Base-by-base conservation (phyloP, 768 basidiomycete species). In the Mrakia gelida region DNA sequence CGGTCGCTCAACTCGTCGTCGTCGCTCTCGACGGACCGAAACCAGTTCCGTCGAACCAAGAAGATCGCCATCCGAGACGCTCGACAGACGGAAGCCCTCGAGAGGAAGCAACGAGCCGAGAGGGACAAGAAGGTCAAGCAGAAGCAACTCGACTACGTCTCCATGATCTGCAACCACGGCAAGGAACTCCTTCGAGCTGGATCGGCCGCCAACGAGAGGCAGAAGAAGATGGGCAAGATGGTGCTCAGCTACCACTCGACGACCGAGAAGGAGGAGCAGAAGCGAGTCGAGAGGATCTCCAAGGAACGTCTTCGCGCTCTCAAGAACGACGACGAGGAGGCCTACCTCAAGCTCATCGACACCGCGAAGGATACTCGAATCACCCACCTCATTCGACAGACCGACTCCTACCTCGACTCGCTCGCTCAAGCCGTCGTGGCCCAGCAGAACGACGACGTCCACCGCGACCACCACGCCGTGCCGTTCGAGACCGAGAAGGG, bases 351-450 rank as follows among this genome's bases (percentile, higher is more conserved):
- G 83, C 92, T 99, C 82, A 93, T 99, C 82, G 97, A 98, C 84
- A 97, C 95, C 26, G 96, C 96, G 77, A 99, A 99, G 84, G 97
- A 99, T 82, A 98, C 96, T 15, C 92, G 97, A 85, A 98, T 99
- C 85, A 97, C 95, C 0, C 97, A 98, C 85, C 87, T 98, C 38
- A 87, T 99, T 76, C 88, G 91, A 65, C 96, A 98, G 86, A 99
- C 97, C 13, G 96, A 99, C 82, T 82, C 90, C 0, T 99, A 94
- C 86, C 90, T 99, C 81, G 96, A 98, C 83, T 94, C 93, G 11
- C 90, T 99, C 34, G 93, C 96, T 1, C 92, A 94, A 78, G 95
- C 95, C 45, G 95, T 99, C 78, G 88, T 91, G 75, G 92, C 92
- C 13, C 96, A 99, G 84, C 96, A 99, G 86, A 90, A 87, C 74